Base-by-base conservation (phyloP, 805 yeast genomes). In the Wickerhamomyces hampshirensis region DNA sequence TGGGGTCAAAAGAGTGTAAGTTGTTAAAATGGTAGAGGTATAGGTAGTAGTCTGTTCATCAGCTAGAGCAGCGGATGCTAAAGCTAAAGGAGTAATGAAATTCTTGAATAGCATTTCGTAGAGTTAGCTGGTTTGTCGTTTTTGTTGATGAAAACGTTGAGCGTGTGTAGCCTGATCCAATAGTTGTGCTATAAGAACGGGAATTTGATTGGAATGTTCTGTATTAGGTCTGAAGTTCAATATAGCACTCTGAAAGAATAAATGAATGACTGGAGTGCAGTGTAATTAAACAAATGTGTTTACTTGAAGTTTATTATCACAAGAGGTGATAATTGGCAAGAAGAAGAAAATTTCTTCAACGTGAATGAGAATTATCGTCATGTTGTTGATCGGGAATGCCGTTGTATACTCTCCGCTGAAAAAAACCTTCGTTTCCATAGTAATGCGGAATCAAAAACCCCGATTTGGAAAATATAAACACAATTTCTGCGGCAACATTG, bases 1-100 rank as follows among this genome's bases (percentile, higher is more conserved):
- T 26, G 58, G 53, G 14, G 46, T 49, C 33, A 51, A 42, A 28
- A 51, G 34, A 33, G 66, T 60, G 35, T 47, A 40, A 14, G 65
- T 54, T 26, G 55, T 42, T 38, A 64, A 56, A 32, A 62, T 59
- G 31, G 68, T 59, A 27, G 72, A 68, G 38, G 65, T 66, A 23
- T 58, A 59, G 30, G 61, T 53, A 9, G 59, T 55, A 5, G 64
- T 54, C 16, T 54, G 55, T 26, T 63, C 61, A 12, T 59, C 55
- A 30, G 65, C 60, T 24, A 58, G 55, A 30, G 65, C 50, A 29
- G 50, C 36, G 5, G 64, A 49, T 23, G 65, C 48, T 31, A 51
- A 43, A 28, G 55, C 50, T 12, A 62, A 39, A 16, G 51, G 48
- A 18, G 45, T 19, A 16, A 46, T 29, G 28, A 41, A 16, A 28